Evolutionary conservation across 352 stramenopile genomes (phyloP), one percentile per base, ranked within the genome.

Genomic region (Phytophthora aleatoria): DNA sequence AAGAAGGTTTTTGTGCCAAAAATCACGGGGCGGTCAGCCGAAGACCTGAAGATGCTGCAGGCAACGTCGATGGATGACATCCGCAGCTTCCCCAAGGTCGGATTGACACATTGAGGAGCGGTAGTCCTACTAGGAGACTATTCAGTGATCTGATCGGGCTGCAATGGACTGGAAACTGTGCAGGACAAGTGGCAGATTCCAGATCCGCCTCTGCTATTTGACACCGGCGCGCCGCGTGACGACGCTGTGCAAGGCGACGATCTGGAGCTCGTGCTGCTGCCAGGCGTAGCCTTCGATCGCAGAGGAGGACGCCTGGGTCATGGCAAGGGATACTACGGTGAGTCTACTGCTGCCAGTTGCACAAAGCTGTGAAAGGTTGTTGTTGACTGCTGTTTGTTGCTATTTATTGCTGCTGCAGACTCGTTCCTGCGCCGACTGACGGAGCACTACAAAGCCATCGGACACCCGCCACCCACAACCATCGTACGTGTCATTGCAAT

Each of bases 1-100:
- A 96, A 94, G 69, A 86, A 82, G 49, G 82, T 97, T 8, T 96
- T 92, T 47, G 89, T 97, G 42, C 90, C 90, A n/a, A 97, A 97
- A 72, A 92, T 97, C 57, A 86, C 61, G 10, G 80, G 83, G 11
- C 63, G 49, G 15, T 71, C 56, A 16, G 79, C 90, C 11, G 78
- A 90, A 24, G 85, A 96, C 63, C 71, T 97, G 44, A 65, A 68
- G 39, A 96, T 97, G 90, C 66, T 95, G 52, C 81, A 81, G 13
- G 77, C 81, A 9, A 44, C 63, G 12, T 92, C 81, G 1, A 62
- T 85, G 43, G 61, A 80, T 12, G 87, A 96, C 50, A 85, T 97
- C n/a, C 57, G 65, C 13, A 68, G 66, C 31, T 97, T 97, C 53
- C 90, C 88, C 38, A 94, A 90, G 83, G 85, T 91, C 33, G 8